phyloP scores from a whole-genome alignment of 1,139 yeast species.

The Debaryomyces subglobosus region DNA sequence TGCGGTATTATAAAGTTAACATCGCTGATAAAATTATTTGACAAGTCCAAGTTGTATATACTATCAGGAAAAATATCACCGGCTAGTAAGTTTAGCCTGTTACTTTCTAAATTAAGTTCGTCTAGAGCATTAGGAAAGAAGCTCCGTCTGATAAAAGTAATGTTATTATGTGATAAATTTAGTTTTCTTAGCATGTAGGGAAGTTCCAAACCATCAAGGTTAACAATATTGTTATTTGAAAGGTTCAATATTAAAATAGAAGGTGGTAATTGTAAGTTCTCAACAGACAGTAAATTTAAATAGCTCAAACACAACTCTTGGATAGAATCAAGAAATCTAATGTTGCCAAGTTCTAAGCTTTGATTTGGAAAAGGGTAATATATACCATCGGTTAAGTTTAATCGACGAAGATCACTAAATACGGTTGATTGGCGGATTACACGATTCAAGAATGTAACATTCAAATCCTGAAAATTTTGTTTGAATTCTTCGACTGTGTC shows the following conservation, averaged over 20 bases:
- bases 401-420: slow-evolving; percentile 1
- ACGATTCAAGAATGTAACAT: slow-evolving; percentile 9
- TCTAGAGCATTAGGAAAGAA: slow-evolving; percentile 5
- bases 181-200: slow-evolving; percentile 4
- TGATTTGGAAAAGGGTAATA: neutral
- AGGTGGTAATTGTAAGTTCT: slow-evolving; percentile 5
- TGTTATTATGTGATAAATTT: slow-evolving; percentile 8
- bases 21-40: slow-evolving; percentile 7
- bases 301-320: slow-evolving; percentile 3
- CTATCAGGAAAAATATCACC: slow-evolving; percentile 5
- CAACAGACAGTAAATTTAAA: slow-evolving; percentile 3
- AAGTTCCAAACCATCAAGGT: slow-evolving; percentile 4
- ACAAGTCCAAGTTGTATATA: slow-evolving; percentile 7
- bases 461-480: slow-evolving; percentile 4
- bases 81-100: slow-evolving; percentile 4
- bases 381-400: slow-evolving; percentile 1
- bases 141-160: neutral
- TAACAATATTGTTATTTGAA: slow-evolving; percentile 2
- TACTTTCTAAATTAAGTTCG: slow-evolving; percentile 4
- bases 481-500: slow-evolving; percentile 6
- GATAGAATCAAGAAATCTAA: neutral
- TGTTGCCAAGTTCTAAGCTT: neutral
- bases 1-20: slow-evolving; percentile 8
- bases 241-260: slow-evolving; percentile 3
- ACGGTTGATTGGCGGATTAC: slow-evolving; percentile 1